Conservation (phyloP, 2,329 filamentous ascomycete species). For the Neofusicoccum laricinum region DNA sequence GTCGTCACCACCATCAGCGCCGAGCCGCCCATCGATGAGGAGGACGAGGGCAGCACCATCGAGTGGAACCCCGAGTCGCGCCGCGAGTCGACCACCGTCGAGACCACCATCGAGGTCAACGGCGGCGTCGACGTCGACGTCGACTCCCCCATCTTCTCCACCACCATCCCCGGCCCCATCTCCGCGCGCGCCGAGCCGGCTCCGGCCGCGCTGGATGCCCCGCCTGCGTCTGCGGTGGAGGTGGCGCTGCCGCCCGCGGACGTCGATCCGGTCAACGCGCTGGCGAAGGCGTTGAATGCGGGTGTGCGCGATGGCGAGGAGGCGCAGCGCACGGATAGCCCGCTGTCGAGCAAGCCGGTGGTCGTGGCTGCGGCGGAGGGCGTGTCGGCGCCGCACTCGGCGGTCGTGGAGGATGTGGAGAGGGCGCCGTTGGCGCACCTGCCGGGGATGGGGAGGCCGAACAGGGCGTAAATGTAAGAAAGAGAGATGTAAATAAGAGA, state of each 20-base stretch:
- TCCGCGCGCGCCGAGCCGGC: neutral
- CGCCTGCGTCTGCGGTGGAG: neutral
- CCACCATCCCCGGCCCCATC: constrained; percentile 1
- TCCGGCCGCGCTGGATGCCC: neutral
- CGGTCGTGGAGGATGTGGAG: constrained; percentile 4
- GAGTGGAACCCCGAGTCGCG: neutral
- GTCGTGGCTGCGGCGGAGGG: neutral
- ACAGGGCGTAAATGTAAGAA: neutral
- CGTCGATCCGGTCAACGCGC: neutral
- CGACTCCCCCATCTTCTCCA: neutral
- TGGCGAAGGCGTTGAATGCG: neutral
- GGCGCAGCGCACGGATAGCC: neutral
- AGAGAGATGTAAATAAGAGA: neutral
- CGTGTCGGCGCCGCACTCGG: neutral
- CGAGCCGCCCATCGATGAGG: constrained; percentile 8
- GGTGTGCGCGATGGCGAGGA: neutral
- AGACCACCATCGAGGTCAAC: constrained; percentile 1
- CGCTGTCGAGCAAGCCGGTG: constrained; percentile 8
- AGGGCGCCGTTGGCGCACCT: constrained; percentile 8
- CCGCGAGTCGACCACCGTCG: constrained; percentile 3
- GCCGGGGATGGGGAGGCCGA: constrained; percentile 14
- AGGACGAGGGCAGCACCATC: neutral
- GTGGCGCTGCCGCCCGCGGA: too few species aligned
- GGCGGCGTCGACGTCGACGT: neutral
- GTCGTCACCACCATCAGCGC: constrained; percentile 11